Conservation (phyloP, 192 early-diverging fungal species). For the Gamsiella multidivaricata region DNA sequence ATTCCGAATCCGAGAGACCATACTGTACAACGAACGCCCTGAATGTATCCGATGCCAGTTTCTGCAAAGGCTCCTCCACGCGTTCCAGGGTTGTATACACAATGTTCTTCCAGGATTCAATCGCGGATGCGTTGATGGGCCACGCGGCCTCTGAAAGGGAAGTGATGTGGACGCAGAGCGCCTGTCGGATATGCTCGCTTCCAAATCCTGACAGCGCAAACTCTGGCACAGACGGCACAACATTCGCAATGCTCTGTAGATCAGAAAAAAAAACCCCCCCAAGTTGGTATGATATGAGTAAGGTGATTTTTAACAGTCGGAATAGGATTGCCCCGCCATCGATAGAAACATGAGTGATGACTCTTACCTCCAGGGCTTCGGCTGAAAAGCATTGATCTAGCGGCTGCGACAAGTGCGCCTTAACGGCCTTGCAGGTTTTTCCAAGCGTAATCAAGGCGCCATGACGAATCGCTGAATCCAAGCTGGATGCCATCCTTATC, state of each 20-base stretch:
- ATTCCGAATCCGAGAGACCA: conserved; percentile 51
- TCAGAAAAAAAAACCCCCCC: neutral
- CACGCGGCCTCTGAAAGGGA: conserved; percentile 61
- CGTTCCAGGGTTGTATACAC: conserved; percentile 67
- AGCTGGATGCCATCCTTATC: conserved; percentile 31
- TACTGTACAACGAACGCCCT: conserved; percentile 55
- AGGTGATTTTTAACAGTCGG: no score
- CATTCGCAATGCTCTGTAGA: conserved; percentile 47
- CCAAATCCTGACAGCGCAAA: conserved; percentile 67
- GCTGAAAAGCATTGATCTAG: conserved; percentile 22
- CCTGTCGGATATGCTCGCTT: conserved; percentile 67
- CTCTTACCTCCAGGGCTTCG: conserved; percentile 20
- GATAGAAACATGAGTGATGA: no score
- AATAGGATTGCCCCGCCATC: no score
- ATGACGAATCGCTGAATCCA: conserved; percentile 42
- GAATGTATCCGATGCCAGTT: conserved; percentile 60
- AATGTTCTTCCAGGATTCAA: conserved; percentile 63
- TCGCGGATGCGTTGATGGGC: conserved; percentile 23
- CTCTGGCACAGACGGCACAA: conserved; percentile 53
- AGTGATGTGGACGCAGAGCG: conserved; percentile 60
- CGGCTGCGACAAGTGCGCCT: conserved; percentile 10
- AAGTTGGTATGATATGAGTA: no score
- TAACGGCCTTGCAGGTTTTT: conserved; percentile 38
- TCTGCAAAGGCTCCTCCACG: conserved; percentile 73
- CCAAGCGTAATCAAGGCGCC: conserved; percentile 43